phyloP scores from a whole-genome alignment of 192 early-diverging fungal genomes.

The Mortierella hygrophila region DNA sequence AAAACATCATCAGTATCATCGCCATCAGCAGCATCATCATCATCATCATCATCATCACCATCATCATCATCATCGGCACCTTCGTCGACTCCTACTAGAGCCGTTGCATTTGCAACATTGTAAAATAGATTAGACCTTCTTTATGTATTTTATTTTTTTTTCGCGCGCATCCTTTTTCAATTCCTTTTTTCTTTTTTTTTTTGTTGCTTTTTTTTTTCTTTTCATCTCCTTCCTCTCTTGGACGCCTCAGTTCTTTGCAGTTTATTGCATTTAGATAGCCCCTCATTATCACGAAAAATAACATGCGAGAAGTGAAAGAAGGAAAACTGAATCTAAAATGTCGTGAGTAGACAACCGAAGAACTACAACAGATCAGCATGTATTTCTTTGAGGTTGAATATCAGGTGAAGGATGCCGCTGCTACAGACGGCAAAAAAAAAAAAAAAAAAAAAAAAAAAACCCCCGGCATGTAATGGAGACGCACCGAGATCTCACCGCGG shows the following conservation, averaged over 20 bases:
- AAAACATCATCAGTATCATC: not conserved
- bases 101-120: not conserved
- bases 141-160: conserved; percentile 4
- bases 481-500: too few species aligned
- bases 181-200: not conserved
- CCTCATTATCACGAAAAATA: not conserved
- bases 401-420: too few species aligned
- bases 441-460: too few species aligned
- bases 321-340: too few species aligned
- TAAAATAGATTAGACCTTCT: not conserved
- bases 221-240: not conserved
- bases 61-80: not conserved
- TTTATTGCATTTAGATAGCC: not conserved
- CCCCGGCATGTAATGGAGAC: too few species aligned
- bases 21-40: not conserved
- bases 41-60: not conserved
- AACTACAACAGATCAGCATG: too few species aligned
- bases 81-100: not conserved
- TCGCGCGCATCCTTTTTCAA: not conserved
- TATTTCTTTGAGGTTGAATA: too few species aligned
- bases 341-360: too few species aligned
- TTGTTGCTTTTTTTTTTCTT: conserved; percentile 1
- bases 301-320: too few species aligned
- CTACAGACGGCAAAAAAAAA: too few species aligned
- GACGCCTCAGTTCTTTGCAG: not conserved